A percentile compares a stretch with the other conserved stretches of the same genome.
These are phyloP conservation scores for Corymbia maculata DNA, from an alignment of 345 rosid genomes.

Conservation along the genomic window DNA sequence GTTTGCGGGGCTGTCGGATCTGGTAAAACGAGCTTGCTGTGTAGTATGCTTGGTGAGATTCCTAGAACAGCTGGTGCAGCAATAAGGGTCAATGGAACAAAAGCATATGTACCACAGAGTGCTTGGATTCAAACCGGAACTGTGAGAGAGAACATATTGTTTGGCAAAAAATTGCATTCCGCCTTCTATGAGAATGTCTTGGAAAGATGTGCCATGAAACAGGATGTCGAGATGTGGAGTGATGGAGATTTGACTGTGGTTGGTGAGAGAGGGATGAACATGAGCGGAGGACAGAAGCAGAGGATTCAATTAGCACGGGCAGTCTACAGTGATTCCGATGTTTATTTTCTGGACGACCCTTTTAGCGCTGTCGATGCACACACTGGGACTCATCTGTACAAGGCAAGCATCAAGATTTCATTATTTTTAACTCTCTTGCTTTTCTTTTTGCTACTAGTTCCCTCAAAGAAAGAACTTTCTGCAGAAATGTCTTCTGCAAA, in stretches of 20 bases:
- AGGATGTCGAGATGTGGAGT: constrained; percentile 51
- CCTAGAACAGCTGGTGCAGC: constrained; percentile 58
- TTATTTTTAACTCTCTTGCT: not conserved
- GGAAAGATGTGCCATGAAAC: constrained; percentile 56
- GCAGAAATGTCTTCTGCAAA: constrained; percentile 51
- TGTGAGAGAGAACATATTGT: constrained; percentile 61
- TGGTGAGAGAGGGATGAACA: constrained; percentile 82
- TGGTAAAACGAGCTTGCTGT: constrained; percentile 71
- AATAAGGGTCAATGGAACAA: constrained; percentile 46
- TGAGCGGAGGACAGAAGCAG: constrained; percentile 42
- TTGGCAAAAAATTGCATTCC: constrained; percentile 47
- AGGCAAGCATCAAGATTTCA: constrained; percentile 7
- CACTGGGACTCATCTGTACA: constrained; percentile 17
- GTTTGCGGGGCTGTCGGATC: constrained; percentile 86
- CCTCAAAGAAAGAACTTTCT: not conserved
- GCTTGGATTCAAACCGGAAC: constrained; percentile 91
- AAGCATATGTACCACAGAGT: constrained; percentile 76
- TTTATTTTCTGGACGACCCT: constrained; percentile 24
- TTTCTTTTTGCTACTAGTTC: not conserved
- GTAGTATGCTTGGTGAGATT: constrained; percentile 71
- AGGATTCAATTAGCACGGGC: constrained; percentile 30
- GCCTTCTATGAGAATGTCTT: constrained; percentile 45
- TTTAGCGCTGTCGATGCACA: constrained; percentile 30
- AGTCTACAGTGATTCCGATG: constrained; percentile 15
- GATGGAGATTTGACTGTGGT: constrained; percentile 53